Percentiles rank a stretch among this genome's conserved stretches.
These are phyloP conservation scores for Phytophthora hibernalis DNA, from an alignment of 352 stramenopile species.

Conservation along the genomic window DNA sequence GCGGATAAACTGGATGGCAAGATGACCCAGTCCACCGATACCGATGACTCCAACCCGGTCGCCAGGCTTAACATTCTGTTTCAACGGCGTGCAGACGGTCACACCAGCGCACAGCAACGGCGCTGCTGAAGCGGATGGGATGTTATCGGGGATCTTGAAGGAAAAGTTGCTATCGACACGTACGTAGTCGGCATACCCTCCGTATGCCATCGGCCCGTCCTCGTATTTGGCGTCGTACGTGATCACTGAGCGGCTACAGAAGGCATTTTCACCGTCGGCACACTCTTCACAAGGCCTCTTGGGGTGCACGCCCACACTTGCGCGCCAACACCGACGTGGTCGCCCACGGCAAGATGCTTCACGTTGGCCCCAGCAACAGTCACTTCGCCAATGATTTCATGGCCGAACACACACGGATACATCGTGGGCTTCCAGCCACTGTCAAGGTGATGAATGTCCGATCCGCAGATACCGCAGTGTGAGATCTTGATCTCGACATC, in stretches of 20 bases:
- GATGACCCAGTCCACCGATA: constrained; percentile 38
- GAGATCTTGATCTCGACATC: constrained; percentile 64
- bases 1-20: constrained; percentile 65
- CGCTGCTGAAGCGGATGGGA: constrained; percentile 4
- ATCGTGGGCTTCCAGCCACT: constrained; percentile 39
- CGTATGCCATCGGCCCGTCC: constrained; percentile 48
- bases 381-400: constrained; percentile 41
- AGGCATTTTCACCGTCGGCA: constrained; percentile 53
- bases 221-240: constrained; percentile 42
- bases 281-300: constrained; percentile 66
- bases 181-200: constrained; percentile 36
- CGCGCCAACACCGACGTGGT: constrained; percentile 25
- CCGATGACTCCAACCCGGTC: constrained; percentile 40
- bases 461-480: constrained; percentile 51
- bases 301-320: constrained; percentile 56
- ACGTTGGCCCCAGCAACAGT: constrained; percentile 5
- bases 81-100: constrained; percentile 20
- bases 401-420: constrained; percentile 53
- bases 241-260: constrained; percentile 44
- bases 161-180: constrained; percentile 36
- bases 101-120: not conserved
- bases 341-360: constrained; percentile 63
- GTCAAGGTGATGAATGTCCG: constrained; percentile 38
- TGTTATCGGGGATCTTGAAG: constrained; percentile 20
- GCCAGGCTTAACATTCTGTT: constrained; percentile 18